phyloP scores from a whole-genome alignment of 352 stramenopile species.

The Globisporangium carolinianum region DNA sequence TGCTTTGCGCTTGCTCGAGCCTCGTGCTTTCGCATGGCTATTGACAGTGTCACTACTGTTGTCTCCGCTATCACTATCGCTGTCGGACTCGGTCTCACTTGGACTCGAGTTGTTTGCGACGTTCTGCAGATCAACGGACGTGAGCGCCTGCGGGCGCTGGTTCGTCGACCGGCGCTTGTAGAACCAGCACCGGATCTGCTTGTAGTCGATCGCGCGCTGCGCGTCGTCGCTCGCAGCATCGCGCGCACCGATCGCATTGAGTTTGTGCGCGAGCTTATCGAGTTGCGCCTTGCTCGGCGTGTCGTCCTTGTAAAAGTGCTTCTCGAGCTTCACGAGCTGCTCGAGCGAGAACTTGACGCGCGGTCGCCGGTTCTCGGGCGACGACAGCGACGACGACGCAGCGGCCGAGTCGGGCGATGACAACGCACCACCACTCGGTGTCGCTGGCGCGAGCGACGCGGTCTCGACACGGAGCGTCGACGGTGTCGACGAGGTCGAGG shows the following conservation, averaged over 20 bases:
- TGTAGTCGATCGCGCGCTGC: slow-evolving; percentile 75
- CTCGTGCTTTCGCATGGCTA: slow-evolving; percentile 18
- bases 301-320: slow-evolving; percentile 79
- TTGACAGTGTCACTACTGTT: slow-evolving; percentile 17
- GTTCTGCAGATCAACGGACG: slow-evolving; percentile 44
- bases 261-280: slow-evolving; percentile 64
- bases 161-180: slow-evolving; percentile 82
- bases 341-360: slow-evolving; percentile 75
- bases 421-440: slow-evolving; percentile 18
- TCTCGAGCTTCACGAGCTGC: slow-evolving; percentile 74
- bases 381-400: slow-evolving; percentile 15
- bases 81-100: slow-evolving; percentile 66
- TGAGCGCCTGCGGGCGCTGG: slow-evolving; percentile 63
- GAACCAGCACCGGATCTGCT: slow-evolving; percentile 85
- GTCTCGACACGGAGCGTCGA: slow-evolving; percentile 38
- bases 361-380: slow-evolving; percentile 50
- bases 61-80: slow-evolving; percentile 14
- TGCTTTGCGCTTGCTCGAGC: slow-evolving; percentile 11
- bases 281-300: slow-evolving; percentile 74
- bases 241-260: slow-evolving; percentile 57
- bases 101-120: slow-evolving; percentile 30
- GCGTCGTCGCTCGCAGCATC: slow-evolving; percentile 48
- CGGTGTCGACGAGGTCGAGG: too few relatives aligned
- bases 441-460: slow-evolving; percentile 39
- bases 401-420: slow-evolving; percentile 57